Conservation (phyloP, 1,139 yeast species). For the Waltiozyma sp. region DNA sequence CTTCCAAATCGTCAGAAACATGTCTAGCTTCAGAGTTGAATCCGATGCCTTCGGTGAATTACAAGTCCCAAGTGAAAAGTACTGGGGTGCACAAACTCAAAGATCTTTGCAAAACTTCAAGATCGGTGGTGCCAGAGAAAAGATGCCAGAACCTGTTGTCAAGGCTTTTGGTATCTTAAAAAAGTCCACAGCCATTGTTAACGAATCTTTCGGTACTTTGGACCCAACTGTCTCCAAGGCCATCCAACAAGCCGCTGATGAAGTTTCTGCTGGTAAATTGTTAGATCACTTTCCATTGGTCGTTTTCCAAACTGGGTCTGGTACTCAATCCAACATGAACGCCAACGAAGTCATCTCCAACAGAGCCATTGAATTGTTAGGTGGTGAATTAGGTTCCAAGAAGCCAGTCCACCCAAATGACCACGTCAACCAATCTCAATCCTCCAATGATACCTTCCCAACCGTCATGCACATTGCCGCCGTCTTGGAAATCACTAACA, state of each 20-base stretch:
- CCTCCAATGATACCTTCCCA: slow-evolving; percentile 97
- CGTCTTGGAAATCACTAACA: slow-evolving; percentile 70
- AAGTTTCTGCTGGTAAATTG: slow-evolving; percentile 85
- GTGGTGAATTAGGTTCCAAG: slow-evolving; percentile 87
- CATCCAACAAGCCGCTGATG: slow-evolving; percentile 89
- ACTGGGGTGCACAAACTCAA: slow-evolving; percentile 99
- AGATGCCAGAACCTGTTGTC: slow-evolving; percentile 84
- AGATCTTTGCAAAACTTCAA: slow-evolving; percentile 87
- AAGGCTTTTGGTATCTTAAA: slow-evolving; percentile 88
- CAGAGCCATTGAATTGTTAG: slow-evolving; percentile 91
- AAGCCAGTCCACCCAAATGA: slow-evolving; percentile 95
- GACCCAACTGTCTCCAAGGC: slow-evolving; percentile 79
- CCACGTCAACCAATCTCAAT: slow-evolving; percentile 97
- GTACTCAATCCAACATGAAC: slow-evolving; percentile 98
- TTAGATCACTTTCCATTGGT: slow-evolving; percentile 94
- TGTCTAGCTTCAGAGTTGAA: slow-evolving; percentile 49
- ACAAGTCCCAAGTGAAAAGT: slow-evolving; percentile 72
- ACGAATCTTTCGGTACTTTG: slow-evolving; percentile 67
- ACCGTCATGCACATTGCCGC: slow-evolving; percentile 99
- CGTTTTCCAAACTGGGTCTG: slow-evolving; percentile 97
- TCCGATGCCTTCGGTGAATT: slow-evolving; percentile 96
- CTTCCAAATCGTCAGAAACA: not conserved
- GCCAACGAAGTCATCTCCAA: slow-evolving; percentile 97
- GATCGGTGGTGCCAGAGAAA: slow-evolving; percentile 87
- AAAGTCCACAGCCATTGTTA: slow-evolving; percentile 91